Conservation (phyloP, 768 basidiomycete genomes). For the Hericium rajendrae region DNA sequence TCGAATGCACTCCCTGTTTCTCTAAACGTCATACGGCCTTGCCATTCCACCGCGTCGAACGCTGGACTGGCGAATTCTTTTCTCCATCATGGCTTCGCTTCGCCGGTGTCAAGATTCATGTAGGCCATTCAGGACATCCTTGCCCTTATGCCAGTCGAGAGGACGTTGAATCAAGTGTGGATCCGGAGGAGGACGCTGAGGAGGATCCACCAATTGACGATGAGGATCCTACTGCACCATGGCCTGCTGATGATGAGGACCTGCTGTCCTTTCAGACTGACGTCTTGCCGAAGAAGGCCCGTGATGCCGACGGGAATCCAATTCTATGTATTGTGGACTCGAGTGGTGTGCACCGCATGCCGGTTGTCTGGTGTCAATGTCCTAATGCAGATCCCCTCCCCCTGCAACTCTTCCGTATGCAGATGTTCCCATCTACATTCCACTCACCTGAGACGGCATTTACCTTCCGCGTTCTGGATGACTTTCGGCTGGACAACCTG, state of each 20-base stretch:
- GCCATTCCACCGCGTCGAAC: neutral
- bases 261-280: no score
- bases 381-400: neutral
- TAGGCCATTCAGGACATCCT: neutral
- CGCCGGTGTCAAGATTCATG: neutral
- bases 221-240: neutral
- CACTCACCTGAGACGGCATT: neutral
- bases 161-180: neutral
- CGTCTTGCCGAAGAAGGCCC: no score
- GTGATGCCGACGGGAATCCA: neutral
- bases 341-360: neutral
- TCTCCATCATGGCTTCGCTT: neutral
- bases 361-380: neutral
- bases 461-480: neutral
- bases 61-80: neutral
- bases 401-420: neutral
- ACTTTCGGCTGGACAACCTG: neutral
- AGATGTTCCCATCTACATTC: neutral
- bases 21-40: neutral
- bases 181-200: neutral
- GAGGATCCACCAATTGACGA: neutral
- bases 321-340: neutral
- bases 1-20: neutral
- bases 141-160: neutral
- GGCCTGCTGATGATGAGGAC: no score